phyloP scores from a whole-genome alignment of 2,329 filamentous ascomycete genomes.

The Neocucurbitaria cava region DNA sequence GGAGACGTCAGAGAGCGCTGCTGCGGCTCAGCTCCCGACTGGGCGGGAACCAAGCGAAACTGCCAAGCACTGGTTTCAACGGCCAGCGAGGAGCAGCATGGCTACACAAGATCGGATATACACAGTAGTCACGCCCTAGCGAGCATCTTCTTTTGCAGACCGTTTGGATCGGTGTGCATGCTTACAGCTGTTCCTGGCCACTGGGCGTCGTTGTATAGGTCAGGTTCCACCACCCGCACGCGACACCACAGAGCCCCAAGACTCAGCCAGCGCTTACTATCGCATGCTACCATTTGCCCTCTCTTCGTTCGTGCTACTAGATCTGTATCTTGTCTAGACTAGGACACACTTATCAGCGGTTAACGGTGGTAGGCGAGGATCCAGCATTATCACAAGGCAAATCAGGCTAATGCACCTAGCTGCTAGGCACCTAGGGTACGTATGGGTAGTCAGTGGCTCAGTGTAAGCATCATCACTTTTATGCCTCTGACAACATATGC shows the following conservation, averaged over 20 bases:
- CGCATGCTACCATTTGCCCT: background rate
- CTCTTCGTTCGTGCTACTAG: background rate
- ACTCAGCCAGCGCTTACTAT: background rate
- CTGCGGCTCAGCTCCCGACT: slow-evolving; percentile 32
- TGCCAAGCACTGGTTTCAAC: slow-evolving; percentile 7
- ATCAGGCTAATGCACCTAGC: background rate
- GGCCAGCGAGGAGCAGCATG: background rate
- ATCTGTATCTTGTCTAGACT: background rate
- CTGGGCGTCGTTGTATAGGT: background rate
- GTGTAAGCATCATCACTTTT: background rate
- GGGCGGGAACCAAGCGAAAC: slow-evolving; percentile 17
- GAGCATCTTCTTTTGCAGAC: background rate
- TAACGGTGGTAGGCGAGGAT: background rate
- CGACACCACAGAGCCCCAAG: slow-evolving; percentile 8
- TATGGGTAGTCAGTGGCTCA: background rate
- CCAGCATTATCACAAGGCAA: background rate
- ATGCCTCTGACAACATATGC: too few relatives aligned
- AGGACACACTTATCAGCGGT: background rate
- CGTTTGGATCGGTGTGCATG: background rate
- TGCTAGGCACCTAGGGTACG: background rate
- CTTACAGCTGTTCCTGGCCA: background rate
- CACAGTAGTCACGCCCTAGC: too few relatives aligned
- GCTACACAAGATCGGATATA: background rate
- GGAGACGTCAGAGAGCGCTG: slow-evolving; percentile 31
- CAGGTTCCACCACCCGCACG: slow-evolving; percentile 10